Evolutionary conservation across 345 rosid species (phyloP).

Genomic region (Microthlaspi erraticum): DNA sequence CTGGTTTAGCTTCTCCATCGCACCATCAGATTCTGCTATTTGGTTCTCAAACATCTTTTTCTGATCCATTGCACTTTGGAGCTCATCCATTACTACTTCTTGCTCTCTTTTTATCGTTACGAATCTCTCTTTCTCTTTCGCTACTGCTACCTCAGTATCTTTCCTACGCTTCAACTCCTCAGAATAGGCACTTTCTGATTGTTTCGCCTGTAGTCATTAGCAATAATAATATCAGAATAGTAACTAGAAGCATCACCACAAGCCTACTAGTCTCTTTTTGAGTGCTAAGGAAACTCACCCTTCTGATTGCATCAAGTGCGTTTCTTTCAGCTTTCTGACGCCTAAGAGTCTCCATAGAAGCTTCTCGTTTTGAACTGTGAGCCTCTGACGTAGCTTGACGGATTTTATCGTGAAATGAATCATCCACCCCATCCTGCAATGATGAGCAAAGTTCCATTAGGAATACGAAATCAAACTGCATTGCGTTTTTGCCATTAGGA

Average conservation of each 20-base stretch:
- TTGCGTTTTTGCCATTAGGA: constrained; percentile 11
- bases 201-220: constrained; percentile 54
- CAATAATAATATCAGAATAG: constrained; percentile 17
- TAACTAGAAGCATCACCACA: constrained; percentile 12
- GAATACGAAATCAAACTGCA: constrained; percentile 1
- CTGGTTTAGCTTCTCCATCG: constrained; percentile 64
- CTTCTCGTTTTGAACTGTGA: constrained; percentile 63
- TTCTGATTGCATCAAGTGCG: constrained; percentile 67
- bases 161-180: constrained; percentile 73
- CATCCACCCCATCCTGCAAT: constrained; percentile 69
- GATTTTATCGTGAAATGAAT: constrained; percentile 56
- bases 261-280: constrained; percentile 13
- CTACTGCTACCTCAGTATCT: constrained; percentile 66
- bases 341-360: constrained; percentile 62
- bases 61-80: constrained; percentile 52
- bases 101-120: constrained; percentile 54
- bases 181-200: constrained; percentile 57
- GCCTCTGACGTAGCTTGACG: constrained; percentile 62
- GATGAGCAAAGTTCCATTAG: constrained; percentile 28
- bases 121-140: constrained; percentile 62
- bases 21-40: constrained; percentile 59
- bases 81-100: constrained; percentile 58
- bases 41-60: constrained; percentile 57
- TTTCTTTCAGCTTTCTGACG: constrained; percentile 73
- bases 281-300: constrained; percentile 51